A percentile compares a stretch with the other conserved stretches of the same genome.
phyloP scores from a whole-genome alignment of 306 rosid genomes.

The Prosopis cineraria region DNA sequence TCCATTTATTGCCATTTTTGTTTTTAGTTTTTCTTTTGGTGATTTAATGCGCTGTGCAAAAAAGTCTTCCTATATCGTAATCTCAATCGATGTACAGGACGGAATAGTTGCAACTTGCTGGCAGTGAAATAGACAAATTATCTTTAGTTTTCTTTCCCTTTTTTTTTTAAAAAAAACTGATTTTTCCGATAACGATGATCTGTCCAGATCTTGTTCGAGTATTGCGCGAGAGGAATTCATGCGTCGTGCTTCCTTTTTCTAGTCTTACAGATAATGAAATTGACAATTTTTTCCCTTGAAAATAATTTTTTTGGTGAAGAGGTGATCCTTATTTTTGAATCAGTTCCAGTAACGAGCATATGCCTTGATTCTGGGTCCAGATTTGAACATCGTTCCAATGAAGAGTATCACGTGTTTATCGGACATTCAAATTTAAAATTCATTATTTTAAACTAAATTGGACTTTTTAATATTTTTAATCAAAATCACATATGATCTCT shows the following conservation, averaged over 20 bases:
- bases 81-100: background rate
- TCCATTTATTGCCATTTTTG: too few relatives aligned
- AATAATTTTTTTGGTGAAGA: too few relatives aligned
- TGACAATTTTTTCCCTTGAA: background rate
- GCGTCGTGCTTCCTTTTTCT: background rate
- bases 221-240: background rate
- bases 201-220: background rate
- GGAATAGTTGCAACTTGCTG: background rate
- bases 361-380: too few relatives aligned
- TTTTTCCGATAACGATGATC: background rate
- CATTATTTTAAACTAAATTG: too few relatives aligned
- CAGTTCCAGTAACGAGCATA: too few relatives aligned
- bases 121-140: background rate
- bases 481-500: too few relatives aligned
- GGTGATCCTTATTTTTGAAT: too few relatives aligned
- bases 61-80: slow-evolving; percentile 1
- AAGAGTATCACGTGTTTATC: too few relatives aligned
- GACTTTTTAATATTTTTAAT: too few relatives aligned
- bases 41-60: background rate
- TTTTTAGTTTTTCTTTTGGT: background rate
- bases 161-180: too few relatives aligned
- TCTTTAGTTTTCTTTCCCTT: background rate
- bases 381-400: too few relatives aligned
- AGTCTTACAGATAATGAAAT: background rate
- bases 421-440: too few relatives aligned